Percentiles rank a stretch among this genome's conserved stretches.
These are phyloP conservation scores for Neurospora sp. DNA, from an alignment of 2,329 filamentous ascomycete genomes.

Conservation along the genomic window DNA sequence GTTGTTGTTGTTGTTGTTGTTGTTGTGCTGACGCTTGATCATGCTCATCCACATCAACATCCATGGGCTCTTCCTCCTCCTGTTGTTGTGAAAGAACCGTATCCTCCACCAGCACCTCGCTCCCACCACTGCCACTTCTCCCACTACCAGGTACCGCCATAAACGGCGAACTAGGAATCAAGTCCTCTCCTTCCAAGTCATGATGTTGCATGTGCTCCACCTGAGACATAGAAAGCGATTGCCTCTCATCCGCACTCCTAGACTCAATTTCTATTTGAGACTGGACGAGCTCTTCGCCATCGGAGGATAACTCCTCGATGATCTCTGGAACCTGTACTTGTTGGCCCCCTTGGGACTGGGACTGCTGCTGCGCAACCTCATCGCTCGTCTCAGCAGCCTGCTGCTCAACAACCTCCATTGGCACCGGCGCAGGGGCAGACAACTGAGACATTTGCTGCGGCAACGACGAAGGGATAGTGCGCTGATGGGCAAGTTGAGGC, in stretches of 20 bases:
- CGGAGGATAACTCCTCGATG: not conserved
- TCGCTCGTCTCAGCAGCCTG: not conserved
- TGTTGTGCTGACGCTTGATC: not conserved
- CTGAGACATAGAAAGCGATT: not conserved
- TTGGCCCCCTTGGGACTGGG: not conserved
- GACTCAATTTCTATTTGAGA: not conserved
- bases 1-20: not conserved
- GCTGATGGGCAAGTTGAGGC: not conserved
- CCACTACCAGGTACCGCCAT: not conserved
- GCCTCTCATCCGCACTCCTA: not conserved
- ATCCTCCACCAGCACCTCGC: not conserved
- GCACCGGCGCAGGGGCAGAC: not conserved
- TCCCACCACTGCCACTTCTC: not conserved
- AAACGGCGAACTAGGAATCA: not conserved
- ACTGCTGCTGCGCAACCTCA: no score
- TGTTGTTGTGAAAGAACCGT: not conserved
- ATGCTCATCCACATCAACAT: not conserved
- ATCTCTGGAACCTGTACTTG: not conserved
- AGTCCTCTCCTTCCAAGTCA: not conserved
- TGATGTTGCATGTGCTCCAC: not conserved
- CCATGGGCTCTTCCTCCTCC: not conserved
- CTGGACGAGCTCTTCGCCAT: not conserved
- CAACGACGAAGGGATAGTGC: not conserved
- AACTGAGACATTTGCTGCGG: not conserved
- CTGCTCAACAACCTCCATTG: not conserved